These are phyloP conservation scores for Cyclostephanos invisitatus DNA, from an alignment of 108 stramenopile species.

Conservation along the genomic window DNA sequence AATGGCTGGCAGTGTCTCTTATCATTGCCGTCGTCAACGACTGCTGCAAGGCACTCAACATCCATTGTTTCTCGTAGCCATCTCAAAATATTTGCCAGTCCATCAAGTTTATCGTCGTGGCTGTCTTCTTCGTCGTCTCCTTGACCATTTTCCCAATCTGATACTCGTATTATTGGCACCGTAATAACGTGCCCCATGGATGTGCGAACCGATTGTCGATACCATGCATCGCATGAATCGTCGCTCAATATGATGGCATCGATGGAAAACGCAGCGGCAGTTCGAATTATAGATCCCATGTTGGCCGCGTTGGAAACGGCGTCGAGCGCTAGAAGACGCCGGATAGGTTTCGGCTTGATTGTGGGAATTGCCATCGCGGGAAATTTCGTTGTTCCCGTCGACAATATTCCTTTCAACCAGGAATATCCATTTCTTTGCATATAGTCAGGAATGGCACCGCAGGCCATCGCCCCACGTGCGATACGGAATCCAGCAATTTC, in stretches of 20 bases:
- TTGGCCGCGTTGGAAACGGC: constrained; percentile 78
- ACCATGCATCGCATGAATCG: constrained; percentile 79
- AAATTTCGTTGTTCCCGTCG: background rate
- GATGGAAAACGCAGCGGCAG: constrained; percentile 70
- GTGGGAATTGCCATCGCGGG: background rate
- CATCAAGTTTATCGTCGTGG: constrained; percentile 11
- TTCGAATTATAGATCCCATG: constrained; percentile 76
- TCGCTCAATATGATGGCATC: constrained; percentile 71
- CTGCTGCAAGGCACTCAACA: constrained; percentile 61
- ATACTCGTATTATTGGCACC: constrained; percentile 62
- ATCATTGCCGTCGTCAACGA: constrained; percentile 54
- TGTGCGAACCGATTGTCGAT: constrained; percentile 70
- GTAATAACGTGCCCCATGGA: constrained; percentile 78
- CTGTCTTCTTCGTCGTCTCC: constrained; percentile 4
- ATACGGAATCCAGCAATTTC: constrained; percentile 67
- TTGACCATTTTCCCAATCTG: constrained; percentile 47
- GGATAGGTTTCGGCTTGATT: background rate
- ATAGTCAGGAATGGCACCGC: constrained; percentile 62
- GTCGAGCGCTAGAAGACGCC: constrained; percentile 71
- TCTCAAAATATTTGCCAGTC: constrained; percentile 31
- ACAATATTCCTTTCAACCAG: constrained; percentile 57
- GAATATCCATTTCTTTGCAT: constrained; percentile 32
- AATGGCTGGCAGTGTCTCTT: constrained; percentile 28
- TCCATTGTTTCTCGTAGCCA: constrained; percentile 43
- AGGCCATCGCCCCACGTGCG: constrained; percentile 71